Evolutionary conservation across 441 rosid species (phyloP).

Genomic region (Gossypium laxum): DNA sequence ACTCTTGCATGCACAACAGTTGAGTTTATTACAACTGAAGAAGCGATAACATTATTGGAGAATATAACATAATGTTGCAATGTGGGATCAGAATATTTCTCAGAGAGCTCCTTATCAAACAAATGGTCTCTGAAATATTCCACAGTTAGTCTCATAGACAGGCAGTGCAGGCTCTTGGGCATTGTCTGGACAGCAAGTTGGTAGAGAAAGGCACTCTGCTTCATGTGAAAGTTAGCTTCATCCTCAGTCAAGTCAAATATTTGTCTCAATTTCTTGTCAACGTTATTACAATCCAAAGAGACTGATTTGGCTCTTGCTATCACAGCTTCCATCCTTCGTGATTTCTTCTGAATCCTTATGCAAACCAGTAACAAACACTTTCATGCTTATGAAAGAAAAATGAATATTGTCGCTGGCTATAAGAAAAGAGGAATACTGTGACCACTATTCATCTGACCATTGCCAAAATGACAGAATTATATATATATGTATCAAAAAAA

Average conservation of each 20-base stretch:
- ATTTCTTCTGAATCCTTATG: slow-evolving; percentile 53
- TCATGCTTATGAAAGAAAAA: neutral
- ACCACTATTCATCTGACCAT: slow-evolving; percentile 4
- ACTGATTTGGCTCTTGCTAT: slow-evolving; percentile 57
- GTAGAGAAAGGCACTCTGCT: slow-evolving; percentile 88
- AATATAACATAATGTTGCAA: slow-evolving; percentile 65
- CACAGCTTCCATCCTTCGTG: slow-evolving; percentile 55
- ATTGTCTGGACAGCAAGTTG: slow-evolving; percentile 85
- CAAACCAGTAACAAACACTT: slow-evolving; percentile 18
- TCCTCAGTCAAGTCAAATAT: slow-evolving; percentile 77
- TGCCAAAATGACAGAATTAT: neutral
- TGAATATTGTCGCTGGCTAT: neutral
- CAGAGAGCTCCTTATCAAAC: slow-evolving; percentile 33
- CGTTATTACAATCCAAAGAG: slow-evolving; percentile 70
- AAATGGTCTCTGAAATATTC: slow-evolving; percentile 62
- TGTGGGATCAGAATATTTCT: slow-evolving; percentile 55
- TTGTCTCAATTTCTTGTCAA: slow-evolving; percentile 88
- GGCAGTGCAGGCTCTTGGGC: slow-evolving; percentile 92
- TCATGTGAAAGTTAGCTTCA: slow-evolving; percentile 88
- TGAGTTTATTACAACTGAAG: slow-evolving; percentile 85
- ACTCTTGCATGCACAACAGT: slow-evolving; percentile 62
- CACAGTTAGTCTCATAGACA: slow-evolving; percentile 80
- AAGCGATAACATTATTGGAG: slow-evolving; percentile 70
- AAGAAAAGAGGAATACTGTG: neutral
- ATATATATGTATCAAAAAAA: neutral